phyloP scores from a whole-genome alignment of 2,329 filamentous ascomycete genomes.

The Neophaeococcomyces aloes region DNA sequence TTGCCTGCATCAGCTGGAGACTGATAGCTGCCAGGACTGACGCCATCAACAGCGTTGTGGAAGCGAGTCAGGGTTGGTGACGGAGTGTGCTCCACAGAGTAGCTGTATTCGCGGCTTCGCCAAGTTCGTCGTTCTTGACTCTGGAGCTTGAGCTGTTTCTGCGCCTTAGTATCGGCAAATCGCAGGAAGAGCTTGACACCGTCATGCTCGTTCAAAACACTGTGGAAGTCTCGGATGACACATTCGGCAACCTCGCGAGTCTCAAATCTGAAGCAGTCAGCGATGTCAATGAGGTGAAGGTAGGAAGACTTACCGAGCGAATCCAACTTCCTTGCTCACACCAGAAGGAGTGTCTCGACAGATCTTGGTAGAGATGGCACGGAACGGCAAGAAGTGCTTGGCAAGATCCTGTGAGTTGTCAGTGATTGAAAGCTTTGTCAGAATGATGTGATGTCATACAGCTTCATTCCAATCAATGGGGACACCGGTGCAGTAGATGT shows the following conservation, averaged over 20 bases:
- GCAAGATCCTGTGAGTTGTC: slow-evolving; percentile 56
- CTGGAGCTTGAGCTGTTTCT: slow-evolving; percentile 93
- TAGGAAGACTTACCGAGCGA: slow-evolving; percentile 62
- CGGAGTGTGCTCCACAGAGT: slow-evolving; percentile 38
- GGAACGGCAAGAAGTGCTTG: slow-evolving; percentile 43
- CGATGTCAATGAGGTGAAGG: slow-evolving; percentile 10
- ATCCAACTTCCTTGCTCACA: slow-evolving; percentile 91
- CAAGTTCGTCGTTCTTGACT: slow-evolving; percentile 92
- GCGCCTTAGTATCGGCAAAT: slow-evolving; percentile 90
- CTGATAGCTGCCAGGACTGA: slow-evolving; percentile 34
- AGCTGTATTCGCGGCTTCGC: slow-evolving; percentile 88
- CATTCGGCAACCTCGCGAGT: slow-evolving; percentile 79
- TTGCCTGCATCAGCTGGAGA: slow-evolving; percentile 33
- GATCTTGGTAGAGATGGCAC: slow-evolving; percentile 88
- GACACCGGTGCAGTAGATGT: slow-evolving; percentile 95
- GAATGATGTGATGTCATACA: slow-evolving; percentile 43
- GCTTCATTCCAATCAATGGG: slow-evolving; percentile 86
- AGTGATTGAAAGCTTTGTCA: slow-evolving; percentile 12
- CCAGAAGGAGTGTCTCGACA: slow-evolving; percentile 76
- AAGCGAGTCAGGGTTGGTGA: slow-evolving; percentile 34
- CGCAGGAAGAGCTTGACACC: slow-evolving; percentile 82
- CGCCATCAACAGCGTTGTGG: slow-evolving; percentile 30
- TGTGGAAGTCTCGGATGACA: slow-evolving; percentile 78
- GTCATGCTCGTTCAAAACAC: slow-evolving; percentile 63
- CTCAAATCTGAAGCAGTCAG: slow-evolving; percentile 58